Base-by-base conservation (phyloP, 306 rosid genomes). In the Casuarina glauca region DNA sequence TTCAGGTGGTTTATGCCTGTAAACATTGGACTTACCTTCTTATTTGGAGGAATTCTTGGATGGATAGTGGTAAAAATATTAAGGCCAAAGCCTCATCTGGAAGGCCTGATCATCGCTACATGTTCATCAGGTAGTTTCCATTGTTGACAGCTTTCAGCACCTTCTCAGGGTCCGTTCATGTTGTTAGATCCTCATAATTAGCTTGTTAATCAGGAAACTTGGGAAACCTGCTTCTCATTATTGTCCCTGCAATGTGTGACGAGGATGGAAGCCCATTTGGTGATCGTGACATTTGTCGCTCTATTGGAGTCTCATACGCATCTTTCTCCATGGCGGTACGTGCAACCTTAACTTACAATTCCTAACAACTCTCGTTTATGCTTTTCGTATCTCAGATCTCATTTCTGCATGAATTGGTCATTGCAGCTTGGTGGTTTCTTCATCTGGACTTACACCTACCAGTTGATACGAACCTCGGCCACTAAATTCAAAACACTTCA, bases 1-100 rank as follows among this genome's bases (percentile, higher is more conserved):
- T 78, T 49, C 81, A 96, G 99, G 99, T 96, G 99, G 99, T 96
- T 89, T 77, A 96, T 96, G 99, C 91, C 97, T 0, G 75, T 91
- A 15, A 93, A 96, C 17, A 85, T 88, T 74, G 97, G 77, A 17
- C 85, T 96, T 48, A 93, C 98, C 64, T 96, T 93, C 87, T 20
- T 88, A 19, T 48, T 93, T 49, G 99, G 99, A 81, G 92, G 96
- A 44, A 78, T 90, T 58, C 72, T 90, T 13, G 99, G 98, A 68
- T 93, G 98, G 97, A 70, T 93, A 11, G 74, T 90, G 62, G 97
- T 90, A 3, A 96, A 93, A 81, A 55, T 89, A 53, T 51, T 91
- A 35, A 91, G 74, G 82, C 99, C 98, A 7, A 88, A 91, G 69
- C 81, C 92, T 58, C 90, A 88, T 70, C 86, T 87, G 35, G 98